A percentile compares a stretch with the other conserved stretches of the same genome.
phyloP scores from a whole-genome alignment of 352 stramenopile genomes.

The Phytophthora multivora region DNA sequence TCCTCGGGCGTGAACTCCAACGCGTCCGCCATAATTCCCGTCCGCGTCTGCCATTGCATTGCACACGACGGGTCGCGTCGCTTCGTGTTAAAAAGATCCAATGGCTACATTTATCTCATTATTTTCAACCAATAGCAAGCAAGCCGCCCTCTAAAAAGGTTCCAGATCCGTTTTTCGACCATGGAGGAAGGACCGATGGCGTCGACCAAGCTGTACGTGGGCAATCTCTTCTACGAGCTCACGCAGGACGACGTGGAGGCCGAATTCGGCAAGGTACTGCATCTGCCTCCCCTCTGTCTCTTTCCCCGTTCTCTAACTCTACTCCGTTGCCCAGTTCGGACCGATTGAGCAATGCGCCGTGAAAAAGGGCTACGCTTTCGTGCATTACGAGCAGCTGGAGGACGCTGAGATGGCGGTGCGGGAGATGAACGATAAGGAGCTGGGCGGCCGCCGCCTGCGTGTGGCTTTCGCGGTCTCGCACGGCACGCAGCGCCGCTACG shows the following conservation, averaged over 20 bases:
- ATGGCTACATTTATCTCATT: conserved; percentile 25
- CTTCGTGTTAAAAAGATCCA: conserved; percentile 37
- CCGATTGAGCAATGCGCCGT: conserved; percentile 49
- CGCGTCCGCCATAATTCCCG: conserved; percentile 10
- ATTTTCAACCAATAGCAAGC: conserved; percentile 6
- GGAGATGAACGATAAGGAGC: conserved; percentile 58
- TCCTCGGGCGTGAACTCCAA: conserved; percentile 61
- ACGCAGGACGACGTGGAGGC: conserved; percentile 50
- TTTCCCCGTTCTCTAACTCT: conserved; percentile 2
- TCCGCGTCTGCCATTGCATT: background rate
- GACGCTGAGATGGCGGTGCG: conserved; percentile 51
- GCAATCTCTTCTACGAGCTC: conserved; percentile 63
- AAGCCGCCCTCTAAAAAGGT: too few species aligned
- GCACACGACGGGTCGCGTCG: conserved; percentile 12
- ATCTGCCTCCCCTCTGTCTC: background rate
- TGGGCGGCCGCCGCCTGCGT: conserved; percentile 47
- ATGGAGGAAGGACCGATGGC: conserved; percentile 27
- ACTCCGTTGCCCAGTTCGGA: conserved; percentile 43
- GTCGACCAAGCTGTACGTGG: conserved; percentile 73
- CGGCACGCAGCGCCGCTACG: conserved; percentile 32
- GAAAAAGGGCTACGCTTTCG: conserved; percentile 67
- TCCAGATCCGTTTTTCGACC: conserved; percentile 21
- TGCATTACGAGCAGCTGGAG: conserved; percentile 52
- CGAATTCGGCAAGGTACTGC: conserved; percentile 47
- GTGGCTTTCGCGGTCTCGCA: conserved; percentile 50